Conservation (phyloP, 768 basidiomycete genomes). For the Boletus reticuloceps region DNA sequence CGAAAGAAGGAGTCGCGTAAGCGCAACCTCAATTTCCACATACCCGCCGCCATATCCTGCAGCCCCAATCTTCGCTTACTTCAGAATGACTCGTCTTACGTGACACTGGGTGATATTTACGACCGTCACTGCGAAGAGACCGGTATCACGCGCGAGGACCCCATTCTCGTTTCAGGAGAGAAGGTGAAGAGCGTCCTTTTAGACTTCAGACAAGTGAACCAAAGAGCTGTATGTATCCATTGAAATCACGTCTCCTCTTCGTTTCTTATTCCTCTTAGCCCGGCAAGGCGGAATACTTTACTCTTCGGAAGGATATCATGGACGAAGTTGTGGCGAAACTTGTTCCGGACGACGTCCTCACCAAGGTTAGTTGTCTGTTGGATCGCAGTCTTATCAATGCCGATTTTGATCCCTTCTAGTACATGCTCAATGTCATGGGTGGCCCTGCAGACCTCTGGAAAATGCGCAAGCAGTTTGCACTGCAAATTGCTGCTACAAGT, state of each 20-base stretch:
- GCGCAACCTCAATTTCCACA: conserved; percentile 86
- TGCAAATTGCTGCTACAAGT: conserved; percentile 82
- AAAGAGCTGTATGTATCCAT: conserved; percentile 36
- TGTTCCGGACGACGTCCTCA: conserved; percentile 85
- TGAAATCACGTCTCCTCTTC: background rate
- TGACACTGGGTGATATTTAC: conserved; percentile 90
- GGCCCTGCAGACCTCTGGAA: conserved; percentile 87
- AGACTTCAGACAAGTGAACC: conserved; percentile 50
- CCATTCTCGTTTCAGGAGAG: conserved; percentile 81
- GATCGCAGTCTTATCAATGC: background rate
- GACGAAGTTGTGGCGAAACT: conserved; percentile 88
- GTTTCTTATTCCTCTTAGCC: conserved; percentile 37
- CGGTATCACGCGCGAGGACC: conserved; percentile 83
- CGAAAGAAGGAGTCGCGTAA: conserved; percentile 93
- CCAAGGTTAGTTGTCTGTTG: conserved; percentile 51
- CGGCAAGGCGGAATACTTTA: conserved; percentile 62
- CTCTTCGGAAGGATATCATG: conserved; percentile 77
- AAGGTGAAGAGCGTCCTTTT: conserved; percentile 71
- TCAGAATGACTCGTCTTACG: conserved; percentile 89
- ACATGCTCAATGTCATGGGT: conserved; percentile 85
- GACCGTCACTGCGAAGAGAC: conserved; percentile 80
- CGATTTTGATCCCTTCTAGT: conserved; percentile 46
- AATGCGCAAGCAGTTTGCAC: conserved; percentile 95
- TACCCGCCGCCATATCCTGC: conserved; percentile 83
- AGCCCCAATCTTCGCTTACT: conserved; percentile 82